Conservation (phyloP, 805 yeast species). For the Pachysolen tannophilus region DNA sequence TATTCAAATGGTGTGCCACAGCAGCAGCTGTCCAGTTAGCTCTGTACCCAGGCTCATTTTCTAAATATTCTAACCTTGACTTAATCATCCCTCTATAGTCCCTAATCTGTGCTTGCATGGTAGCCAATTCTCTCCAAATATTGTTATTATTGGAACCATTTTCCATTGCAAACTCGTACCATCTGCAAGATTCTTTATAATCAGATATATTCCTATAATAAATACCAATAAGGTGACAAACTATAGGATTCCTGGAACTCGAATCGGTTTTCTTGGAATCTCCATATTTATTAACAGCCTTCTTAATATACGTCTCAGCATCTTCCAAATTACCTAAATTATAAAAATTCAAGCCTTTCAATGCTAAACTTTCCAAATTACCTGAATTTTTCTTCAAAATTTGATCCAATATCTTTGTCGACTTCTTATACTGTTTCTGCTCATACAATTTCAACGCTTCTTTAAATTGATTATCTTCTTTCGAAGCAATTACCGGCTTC, state of each 20-base stretch:
- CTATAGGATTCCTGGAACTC: constrained; percentile 45
- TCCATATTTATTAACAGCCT: constrained; percentile 55
- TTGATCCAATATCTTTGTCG: constrained; percentile 67
- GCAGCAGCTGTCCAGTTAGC: constrained; percentile 90
- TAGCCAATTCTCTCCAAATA: constrained; percentile 74
- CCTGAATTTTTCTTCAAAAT: constrained; percentile 67
- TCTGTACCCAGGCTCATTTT: constrained; percentile 70
- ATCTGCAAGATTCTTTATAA: constrained; percentile 69
- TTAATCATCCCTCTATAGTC: constrained; percentile 56
- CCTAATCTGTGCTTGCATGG: constrained; percentile 72
- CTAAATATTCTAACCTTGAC: constrained; percentile 63
- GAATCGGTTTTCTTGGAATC: no score
- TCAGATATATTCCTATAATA: constrained; percentile 64
- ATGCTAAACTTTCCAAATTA: constrained; percentile 75
- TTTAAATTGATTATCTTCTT: constrained; percentile 70
- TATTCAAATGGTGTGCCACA: constrained; percentile 71
- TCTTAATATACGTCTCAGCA: constrained; percentile 50
- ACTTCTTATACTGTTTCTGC: constrained; percentile 77
- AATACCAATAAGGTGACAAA: constrained; percentile 81
- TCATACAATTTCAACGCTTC: constrained; percentile 83
- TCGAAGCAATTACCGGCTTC: constrained; percentile 23
- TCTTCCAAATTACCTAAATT: constrained; percentile 53
- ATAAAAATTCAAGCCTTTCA: constrained; percentile 69
- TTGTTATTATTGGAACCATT: constrained; percentile 74
- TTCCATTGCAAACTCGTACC: constrained; percentile 67